Base-by-base conservation (phyloP, 192 early-diverging fungal genomes). In the Diversispora epigaea region DNA sequence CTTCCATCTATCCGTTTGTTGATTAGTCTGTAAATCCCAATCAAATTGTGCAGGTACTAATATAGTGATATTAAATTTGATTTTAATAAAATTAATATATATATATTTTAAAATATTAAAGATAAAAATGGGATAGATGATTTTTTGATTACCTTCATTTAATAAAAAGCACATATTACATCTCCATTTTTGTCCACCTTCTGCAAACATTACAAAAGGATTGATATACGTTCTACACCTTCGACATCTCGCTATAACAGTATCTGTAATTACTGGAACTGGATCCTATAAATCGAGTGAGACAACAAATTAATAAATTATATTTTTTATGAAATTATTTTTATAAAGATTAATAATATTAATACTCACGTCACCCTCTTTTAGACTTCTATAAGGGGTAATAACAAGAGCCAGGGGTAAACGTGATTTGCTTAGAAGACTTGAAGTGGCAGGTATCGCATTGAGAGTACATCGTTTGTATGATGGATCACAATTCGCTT, bases 201-300 rank as follows among this genome's bases (percentile, higher is more conserved):
- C 97, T 0, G 94, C 90, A 87, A 97, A 99, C 55, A 89, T 90
- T 7, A 98, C 92, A 82, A 92, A 99, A 25, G 97, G 97, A 71
- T 98, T 98, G 79, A 99, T 95, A 76, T 99, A 99, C 4, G 94
- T 93, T 72, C 97, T 86, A 82, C 97, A 99, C 25, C 95, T 84
- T 43, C 96, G 86, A 83, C 97, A 99, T 43, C 97, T 89, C 68
- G 95, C 93, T 84, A 99, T 96, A 60, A 91, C 88, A 25, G 88
- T 88, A 68, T 96, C 93, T n/a, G 92, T 87, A 39, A 96, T 89
- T 0, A 96, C 91, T 3, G 96, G 96, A 1, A 98, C 91, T 58
- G 90, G 86, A 17, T 87, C 88, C 79, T 90, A 82, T 57, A 44
- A 47, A 17, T 87, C 87, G 77, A 87, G 81, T 49, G 22, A 47